These are phyloP conservation scores for Ophiostoma australiae DNA, from an alignment of 2,329 filamentous ascomycete species.

Conservation along the genomic window DNA sequence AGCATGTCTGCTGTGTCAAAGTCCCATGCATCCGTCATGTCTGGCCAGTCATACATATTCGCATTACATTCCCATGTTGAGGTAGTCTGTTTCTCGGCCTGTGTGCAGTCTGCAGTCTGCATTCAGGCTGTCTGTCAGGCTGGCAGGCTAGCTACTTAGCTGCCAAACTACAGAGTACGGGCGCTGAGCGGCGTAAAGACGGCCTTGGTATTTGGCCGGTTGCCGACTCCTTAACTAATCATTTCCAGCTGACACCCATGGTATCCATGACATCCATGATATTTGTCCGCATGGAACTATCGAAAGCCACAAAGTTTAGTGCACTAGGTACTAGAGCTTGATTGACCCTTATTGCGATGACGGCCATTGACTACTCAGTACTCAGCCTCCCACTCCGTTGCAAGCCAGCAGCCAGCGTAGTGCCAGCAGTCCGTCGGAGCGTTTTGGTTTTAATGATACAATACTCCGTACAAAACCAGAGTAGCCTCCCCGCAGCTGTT, in stretches of 20 bases:
- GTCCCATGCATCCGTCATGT: not conserved
- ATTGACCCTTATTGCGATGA: not conserved
- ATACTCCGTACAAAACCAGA: not conserved
- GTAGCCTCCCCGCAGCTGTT: not conserved
- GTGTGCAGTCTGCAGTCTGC: not conserved
- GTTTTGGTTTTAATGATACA: not conserved
- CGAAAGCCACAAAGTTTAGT: not conserved
- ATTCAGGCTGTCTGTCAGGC: too few species aligned
- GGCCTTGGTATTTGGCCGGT: conserved; percentile 9
- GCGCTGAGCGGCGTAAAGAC: not conserved
- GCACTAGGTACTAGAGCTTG: not conserved
- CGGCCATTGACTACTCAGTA: too few species aligned
- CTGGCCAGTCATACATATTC: not conserved
- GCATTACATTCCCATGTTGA: not conserved
- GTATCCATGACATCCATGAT: not conserved
- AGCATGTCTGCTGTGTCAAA: not conserved
- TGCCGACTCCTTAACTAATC: not conserved
- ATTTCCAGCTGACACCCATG: not conserved
- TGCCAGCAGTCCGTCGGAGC: not conserved
- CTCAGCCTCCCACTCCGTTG: too few species aligned
- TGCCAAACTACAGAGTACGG: not conserved
- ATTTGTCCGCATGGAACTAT: not conserved
- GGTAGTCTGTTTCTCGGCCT: not conserved
- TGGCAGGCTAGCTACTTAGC: not conserved
- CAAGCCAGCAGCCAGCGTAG: too few species aligned